A percentile compares a stretch with the other conserved stretches of the same genome.
Conservation (phyloP, 768 basidiomycete genomes). For the Tephrocybe sp. region DNA sequence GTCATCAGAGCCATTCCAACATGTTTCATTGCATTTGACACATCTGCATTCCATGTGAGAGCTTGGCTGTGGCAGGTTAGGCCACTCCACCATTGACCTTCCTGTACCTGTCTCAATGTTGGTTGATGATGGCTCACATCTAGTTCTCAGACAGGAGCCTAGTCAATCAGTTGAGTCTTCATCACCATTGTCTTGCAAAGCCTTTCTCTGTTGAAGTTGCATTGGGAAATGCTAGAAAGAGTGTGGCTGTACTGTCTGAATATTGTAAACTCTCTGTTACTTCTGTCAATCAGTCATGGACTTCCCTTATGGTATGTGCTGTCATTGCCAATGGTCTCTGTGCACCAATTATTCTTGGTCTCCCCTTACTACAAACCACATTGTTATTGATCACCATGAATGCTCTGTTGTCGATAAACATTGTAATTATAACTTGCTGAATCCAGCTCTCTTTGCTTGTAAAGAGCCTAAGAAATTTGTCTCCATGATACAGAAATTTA, state of each 20-base stretch:
- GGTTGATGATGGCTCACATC: background rate
- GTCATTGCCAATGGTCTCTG: slow-evolving; percentile 25
- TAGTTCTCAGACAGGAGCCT: background rate
- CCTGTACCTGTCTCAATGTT: background rate
- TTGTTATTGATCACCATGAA: slow-evolving; percentile 28
- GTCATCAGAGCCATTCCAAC: too few species aligned
- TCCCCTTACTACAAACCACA: slow-evolving; percentile 32
- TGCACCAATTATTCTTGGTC: slow-evolving; percentile 29
- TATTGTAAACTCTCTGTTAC: slow-evolving; percentile 18
- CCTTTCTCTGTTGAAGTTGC: slow-evolving; percentile 5
- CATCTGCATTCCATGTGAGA: too few species aligned
- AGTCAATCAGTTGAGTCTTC: background rate
- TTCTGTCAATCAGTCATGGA: slow-evolving; percentile 18
- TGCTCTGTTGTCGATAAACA: slow-evolving; percentile 15
- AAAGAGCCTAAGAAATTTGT: too few species aligned
- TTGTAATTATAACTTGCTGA: slow-evolving; percentile 2
- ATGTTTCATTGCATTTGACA: too few species aligned
- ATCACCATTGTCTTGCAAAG: background rate
- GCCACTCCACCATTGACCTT: too few species aligned
- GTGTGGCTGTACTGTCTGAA: background rate
- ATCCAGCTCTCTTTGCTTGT: too few species aligned
- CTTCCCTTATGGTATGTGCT: slow-evolving; percentile 14
- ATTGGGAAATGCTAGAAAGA: background rate
- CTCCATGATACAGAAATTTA: too few species aligned
- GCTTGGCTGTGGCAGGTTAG: too few species aligned